Conservation (phyloP, 2,329 filamentous ascomycete species). For the Colletotrichum sp. region DNA sequence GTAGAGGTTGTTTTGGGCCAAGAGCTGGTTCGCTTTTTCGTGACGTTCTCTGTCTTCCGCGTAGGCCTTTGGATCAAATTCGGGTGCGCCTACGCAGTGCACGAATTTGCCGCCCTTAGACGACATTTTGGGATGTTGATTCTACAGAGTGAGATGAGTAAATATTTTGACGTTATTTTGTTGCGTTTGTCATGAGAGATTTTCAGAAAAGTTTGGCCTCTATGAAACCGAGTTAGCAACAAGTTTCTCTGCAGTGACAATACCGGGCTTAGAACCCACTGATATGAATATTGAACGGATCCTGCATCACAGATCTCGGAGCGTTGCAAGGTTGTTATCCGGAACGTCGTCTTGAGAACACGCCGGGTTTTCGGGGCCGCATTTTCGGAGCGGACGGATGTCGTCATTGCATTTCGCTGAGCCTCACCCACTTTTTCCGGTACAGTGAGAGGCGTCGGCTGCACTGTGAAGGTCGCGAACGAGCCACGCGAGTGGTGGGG, state of each 20-base stretch:
- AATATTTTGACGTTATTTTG: neutral
- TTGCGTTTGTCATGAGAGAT: neutral
- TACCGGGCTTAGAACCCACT: neutral
- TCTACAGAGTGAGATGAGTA: neutral
- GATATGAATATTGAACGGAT: neutral
- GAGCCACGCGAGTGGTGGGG: neutral
- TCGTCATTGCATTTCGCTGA: neutral
- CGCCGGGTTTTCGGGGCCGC: conserved; percentile 17
- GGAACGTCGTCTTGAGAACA: neutral
- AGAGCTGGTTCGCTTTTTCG: conserved; percentile 38
- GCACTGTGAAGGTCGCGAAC: neutral
- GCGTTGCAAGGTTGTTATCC: neutral
- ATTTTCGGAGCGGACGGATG: conserved; percentile 18
- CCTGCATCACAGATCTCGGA: neutral
- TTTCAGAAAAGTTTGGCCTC: neutral
- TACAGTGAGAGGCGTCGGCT: neutral
- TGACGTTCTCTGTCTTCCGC: conserved; percentile 43
- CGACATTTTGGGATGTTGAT: neutral
- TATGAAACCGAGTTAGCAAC: neutral
- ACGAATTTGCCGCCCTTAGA: conserved; percentile 27
- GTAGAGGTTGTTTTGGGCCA: conserved; percentile 46
- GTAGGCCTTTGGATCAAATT: conserved; percentile 47
- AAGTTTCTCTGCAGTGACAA: neutral
- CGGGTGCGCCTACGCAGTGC: conserved; percentile 49
- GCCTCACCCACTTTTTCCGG: neutral